These are phyloP conservation scores for Lactarius evosmus DNA, from an alignment of 768 basidiomycete genomes.

Conservation along the genomic window DNA sequence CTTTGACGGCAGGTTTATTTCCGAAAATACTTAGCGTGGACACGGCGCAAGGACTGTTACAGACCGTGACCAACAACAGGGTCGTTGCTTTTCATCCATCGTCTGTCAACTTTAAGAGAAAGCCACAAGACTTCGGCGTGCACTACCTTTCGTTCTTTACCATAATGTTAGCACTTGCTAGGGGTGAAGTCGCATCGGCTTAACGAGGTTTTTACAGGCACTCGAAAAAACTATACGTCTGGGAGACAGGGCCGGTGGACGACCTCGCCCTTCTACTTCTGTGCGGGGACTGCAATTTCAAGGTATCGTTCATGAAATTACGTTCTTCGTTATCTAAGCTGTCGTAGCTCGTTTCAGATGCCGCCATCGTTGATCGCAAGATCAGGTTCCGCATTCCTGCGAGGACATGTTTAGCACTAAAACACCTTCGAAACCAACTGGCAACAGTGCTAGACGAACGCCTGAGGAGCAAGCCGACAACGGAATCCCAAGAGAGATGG, in stretches of 20 bases:
- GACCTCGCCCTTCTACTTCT: slow-evolving; percentile 77
- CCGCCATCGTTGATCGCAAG: slow-evolving; percentile 81
- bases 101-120: slow-evolving; percentile 81
- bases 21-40: slow-evolving; percentile 87
- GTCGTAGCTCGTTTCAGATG: slow-evolving; percentile 63
- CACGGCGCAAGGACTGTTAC: slow-evolving; percentile 54
- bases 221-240: slow-evolving; percentile 87
- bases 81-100: slow-evolving; percentile 81
- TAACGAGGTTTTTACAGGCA: slow-evolving; percentile 53
- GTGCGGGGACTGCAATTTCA: slow-evolving; percentile 90
- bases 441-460: slow-evolving; percentile 56
- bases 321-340: neutral
- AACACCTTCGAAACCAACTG: slow-evolving; percentile 68
- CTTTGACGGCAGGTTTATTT: slow-evolving; percentile 82
- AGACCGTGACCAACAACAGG: slow-evolving; percentile 82
- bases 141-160: slow-evolving; percentile 84
- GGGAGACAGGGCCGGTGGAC: slow-evolving; percentile 90
- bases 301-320: slow-evolving; percentile 44
- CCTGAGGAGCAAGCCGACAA: slow-evolving; percentile 60
- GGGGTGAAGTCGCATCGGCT: neutral
- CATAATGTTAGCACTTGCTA: slow-evolving; percentile 57
- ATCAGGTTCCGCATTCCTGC: slow-evolving; percentile 67
- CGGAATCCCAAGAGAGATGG: slow-evolving; percentile 63
- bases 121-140: slow-evolving; percentile 63
- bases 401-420: slow-evolving; percentile 76